A percentile compares a stretch with the other conserved stretches of the same genome.
phyloP scores from a whole-genome alignment of 2,329 filamentous ascomycete genomes.

The Cladophialophora bantiana region DNA sequence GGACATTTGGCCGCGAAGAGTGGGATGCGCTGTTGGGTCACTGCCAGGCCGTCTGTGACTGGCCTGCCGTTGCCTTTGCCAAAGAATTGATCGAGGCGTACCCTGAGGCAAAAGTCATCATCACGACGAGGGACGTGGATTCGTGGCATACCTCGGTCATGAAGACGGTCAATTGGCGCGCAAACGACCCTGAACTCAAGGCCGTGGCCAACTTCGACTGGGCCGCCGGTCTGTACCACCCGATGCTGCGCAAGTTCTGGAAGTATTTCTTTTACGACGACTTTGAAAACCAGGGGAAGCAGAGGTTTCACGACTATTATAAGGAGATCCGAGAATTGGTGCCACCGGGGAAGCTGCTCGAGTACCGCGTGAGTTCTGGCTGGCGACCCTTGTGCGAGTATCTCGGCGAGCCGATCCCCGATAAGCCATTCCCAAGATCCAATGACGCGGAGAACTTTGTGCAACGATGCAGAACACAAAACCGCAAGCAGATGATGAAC shows the following conservation, averaged over 20 bases:
- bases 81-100: conserved; percentile 75
- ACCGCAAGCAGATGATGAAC: conserved; percentile 64
- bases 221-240: conserved; percentile 72
- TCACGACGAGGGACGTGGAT: conserved; percentile 71
- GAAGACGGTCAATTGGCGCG: conserved; percentile 73
- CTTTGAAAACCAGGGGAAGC: conserved; percentile 70
- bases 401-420: conserved; percentile 59
- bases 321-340: conserved; percentile 58
- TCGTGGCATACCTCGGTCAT: conserved; percentile 69
- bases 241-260: conserved; percentile 74
- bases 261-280: conserved; percentile 72
- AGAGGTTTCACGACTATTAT: conserved; percentile 66
- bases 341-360: conserved; percentile 59
- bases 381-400: conserved; percentile 64
- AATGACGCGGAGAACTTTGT: conserved; percentile 64
- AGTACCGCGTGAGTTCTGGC: conserved; percentile 62
- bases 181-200: conserved; percentile 67
- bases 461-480: conserved; percentile 60
- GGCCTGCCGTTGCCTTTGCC: conserved; percentile 71
- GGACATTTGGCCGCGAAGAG: conserved; percentile 69
- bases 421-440: conserved; percentile 58
- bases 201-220: conserved; percentile 65
- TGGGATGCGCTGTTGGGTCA: conserved; percentile 73
- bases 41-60: conserved; percentile 71
- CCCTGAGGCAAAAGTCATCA: conserved; percentile 73